Conservation (phyloP, 805 yeast genomes). For the Yamadazyma nakazawae region DNA sequence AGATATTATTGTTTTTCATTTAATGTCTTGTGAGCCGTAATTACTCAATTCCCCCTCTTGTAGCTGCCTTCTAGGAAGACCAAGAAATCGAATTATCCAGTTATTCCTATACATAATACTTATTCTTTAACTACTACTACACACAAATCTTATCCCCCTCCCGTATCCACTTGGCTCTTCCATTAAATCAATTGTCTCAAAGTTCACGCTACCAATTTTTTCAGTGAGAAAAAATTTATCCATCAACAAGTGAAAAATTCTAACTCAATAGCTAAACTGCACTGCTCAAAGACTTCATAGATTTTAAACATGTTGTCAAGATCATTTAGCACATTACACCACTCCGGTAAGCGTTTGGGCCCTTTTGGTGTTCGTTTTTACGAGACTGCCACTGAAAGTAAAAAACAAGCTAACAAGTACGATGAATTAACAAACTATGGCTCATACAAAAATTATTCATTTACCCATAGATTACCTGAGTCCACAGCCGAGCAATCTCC, state of each 20-base stretch:
- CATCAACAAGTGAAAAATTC: slow-evolving; percentile 7
- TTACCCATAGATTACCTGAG: slow-evolving; percentile 46
- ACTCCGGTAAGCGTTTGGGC: not conserved
- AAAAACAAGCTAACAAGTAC: slow-evolving; percentile 28
- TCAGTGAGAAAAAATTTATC: slow-evolving; percentile 4
- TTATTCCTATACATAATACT: too few species aligned
- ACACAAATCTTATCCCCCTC: too few species aligned
- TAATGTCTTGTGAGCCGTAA: not conserved
- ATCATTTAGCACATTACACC: slow-evolving; percentile 2
- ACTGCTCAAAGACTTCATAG: not conserved
- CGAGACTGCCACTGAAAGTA: slow-evolving; percentile 22
- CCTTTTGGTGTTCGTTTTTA: slow-evolving; percentile 12
- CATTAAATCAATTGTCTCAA: not conserved
- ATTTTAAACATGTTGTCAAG: slow-evolving; percentile 3
- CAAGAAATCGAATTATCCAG: too few species aligned
- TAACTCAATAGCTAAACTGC: not conserved
- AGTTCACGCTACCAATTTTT: slow-evolving; percentile 1
- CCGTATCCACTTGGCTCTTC: not conserved
- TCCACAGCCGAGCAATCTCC: slow-evolving; percentile 57
- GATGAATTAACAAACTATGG: slow-evolving; percentile 36
- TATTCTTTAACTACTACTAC: too few species aligned
- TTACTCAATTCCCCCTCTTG: not conserved
- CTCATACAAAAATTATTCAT: slow-evolving; percentile 37
- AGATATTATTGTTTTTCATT: too few species aligned
- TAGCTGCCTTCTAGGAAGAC: not conserved